Conservation (phyloP, 2,329 filamentous ascomycete species). For the Microascus cirrosus region DNA sequence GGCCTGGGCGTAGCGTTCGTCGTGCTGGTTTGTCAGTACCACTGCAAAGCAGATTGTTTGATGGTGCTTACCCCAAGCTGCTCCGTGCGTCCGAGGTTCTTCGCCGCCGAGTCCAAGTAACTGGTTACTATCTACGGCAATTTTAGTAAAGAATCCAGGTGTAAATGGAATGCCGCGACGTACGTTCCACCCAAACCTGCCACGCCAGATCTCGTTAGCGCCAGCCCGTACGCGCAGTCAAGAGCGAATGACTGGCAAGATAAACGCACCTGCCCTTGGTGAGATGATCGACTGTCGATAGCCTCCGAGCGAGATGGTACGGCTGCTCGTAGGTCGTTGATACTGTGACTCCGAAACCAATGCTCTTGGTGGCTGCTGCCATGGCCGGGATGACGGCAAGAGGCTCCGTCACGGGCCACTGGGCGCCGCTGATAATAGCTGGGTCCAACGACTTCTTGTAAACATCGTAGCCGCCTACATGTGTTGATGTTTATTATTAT, state of each 20-base stretch:
- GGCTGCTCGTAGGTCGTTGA: constrained; percentile 60
- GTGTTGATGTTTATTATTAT: background rate
- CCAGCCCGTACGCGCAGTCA: background rate
- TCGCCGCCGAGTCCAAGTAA: constrained; percentile 58
- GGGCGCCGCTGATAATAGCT: constrained; percentile 49
- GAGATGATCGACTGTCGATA: constrained; percentile 55
- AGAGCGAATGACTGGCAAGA: background rate
- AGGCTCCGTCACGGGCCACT: constrained; percentile 64
- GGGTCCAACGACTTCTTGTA: constrained; percentile 47
- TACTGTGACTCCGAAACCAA: constrained; percentile 59
- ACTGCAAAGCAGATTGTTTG: background rate
- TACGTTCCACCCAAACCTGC: constrained; percentile 1
- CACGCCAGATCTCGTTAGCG: background rate
- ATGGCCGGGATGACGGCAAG: constrained; percentile 50
- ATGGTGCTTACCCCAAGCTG: constrained; percentile 25
- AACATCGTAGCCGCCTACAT: constrained; percentile 51
- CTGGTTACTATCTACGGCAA: constrained; percentile 51
- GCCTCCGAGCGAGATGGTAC: constrained; percentile 52
- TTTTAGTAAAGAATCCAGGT: constrained; percentile 5
- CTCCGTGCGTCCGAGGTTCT: constrained; percentile 48
- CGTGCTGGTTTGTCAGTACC: constrained; percentile 31
- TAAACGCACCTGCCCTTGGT: constrained; percentile 44
- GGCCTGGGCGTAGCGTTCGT: constrained; percentile 52
- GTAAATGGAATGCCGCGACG: background rate
- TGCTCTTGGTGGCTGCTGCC: constrained; percentile 54